Evolutionary conservation across 169 alveolate species (phyloP).

Genomic region (Eimeria necatrix): DNA sequence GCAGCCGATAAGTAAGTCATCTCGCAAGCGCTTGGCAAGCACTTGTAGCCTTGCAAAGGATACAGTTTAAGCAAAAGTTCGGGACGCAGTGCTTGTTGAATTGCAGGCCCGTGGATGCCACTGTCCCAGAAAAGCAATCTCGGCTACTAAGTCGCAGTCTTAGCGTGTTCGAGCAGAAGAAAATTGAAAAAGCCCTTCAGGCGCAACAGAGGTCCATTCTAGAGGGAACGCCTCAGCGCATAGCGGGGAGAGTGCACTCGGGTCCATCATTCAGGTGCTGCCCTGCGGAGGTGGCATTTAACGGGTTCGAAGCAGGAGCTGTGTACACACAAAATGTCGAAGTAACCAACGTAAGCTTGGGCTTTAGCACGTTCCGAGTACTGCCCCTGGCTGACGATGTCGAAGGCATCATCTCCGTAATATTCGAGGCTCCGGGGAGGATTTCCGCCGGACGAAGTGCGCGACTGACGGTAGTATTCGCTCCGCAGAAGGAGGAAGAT

Average conservation of each 20-base stretch:
- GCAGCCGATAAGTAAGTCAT: conserved; percentile 10
- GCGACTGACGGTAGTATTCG: conserved; percentile 32
- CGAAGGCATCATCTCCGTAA: conserved; percentile 76
- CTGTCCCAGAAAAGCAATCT: background rate
- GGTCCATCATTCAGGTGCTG: conserved; percentile 72
- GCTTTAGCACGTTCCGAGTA: conserved; percentile 79
- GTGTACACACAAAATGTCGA: conserved; percentile 57
- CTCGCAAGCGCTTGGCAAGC: background rate
- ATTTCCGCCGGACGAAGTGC: conserved; percentile 79
- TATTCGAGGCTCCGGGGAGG: conserved; percentile 76
- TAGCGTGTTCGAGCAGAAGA: conserved; percentile 72
- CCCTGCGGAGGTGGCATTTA: conserved; percentile 60
- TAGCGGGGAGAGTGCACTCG: conserved; percentile 70
- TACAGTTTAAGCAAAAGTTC: too few relatives aligned
- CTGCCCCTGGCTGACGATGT: conserved; percentile 79
- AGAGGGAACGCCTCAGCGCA: conserved; percentile 71
- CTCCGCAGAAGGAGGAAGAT: conserved; percentile 67
- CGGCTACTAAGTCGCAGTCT: conserved; percentile 44
- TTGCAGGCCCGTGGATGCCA: conserved; percentile 42
- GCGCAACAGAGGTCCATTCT: conserved; percentile 46
- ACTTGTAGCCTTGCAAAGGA: too few relatives aligned
- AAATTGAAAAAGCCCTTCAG: conserved; percentile 66
- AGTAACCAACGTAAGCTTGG: conserved; percentile 78
- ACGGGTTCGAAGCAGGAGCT: conserved; percentile 58
- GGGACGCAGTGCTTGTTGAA: background rate